These are phyloP conservation scores for Fragilaria crotonensis DNA, from an alignment of 108 stramenopile species.

Conservation along the genomic window DNA sequence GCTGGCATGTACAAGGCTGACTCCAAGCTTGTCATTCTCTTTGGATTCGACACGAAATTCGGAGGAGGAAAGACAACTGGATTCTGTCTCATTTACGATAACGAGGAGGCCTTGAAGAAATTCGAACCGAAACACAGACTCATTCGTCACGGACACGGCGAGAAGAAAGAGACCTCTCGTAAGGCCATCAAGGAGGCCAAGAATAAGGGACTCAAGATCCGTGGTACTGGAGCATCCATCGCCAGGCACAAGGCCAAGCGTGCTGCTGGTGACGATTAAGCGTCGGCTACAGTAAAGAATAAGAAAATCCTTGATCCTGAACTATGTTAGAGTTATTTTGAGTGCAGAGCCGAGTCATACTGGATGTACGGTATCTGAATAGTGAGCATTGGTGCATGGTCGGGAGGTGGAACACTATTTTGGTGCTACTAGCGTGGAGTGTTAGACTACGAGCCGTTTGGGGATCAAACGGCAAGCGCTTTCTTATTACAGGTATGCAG, in stretches of 20 bases:
- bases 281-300: not conserved
- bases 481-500: too few relatives aligned
- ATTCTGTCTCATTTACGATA: constrained; percentile 97
- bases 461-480: too few relatives aligned
- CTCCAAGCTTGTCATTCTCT: constrained; percentile 75
- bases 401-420: too few relatives aligned
- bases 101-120: constrained; percentile 88
- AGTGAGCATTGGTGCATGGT: too few relatives aligned
- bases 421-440: too few relatives aligned
- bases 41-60: constrained; percentile 96
- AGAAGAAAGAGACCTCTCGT: constrained; percentile 87
- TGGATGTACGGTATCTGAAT: too few relatives aligned
- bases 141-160: constrained; percentile 76
- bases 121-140: constrained; percentile 96
- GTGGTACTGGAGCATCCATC: constrained; percentile 95
- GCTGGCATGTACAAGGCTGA: constrained; percentile 95
- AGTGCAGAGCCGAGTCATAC: too few relatives aligned
- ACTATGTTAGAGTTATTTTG: too few relatives aligned
- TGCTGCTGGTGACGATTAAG: constrained; percentile 83
- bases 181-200: constrained; percentile 99
- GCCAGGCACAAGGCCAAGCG: constrained; percentile 99
- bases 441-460: too few relatives aligned
- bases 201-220: constrained; percentile 97
- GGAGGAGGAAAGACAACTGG: constrained; percentile 98
- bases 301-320: too few relatives aligned